These are phyloP conservation scores for Porphyrellus cyaneotinctus DNA, from an alignment of 768 basidiomycete genomes.

Conservation along the genomic window DNA sequence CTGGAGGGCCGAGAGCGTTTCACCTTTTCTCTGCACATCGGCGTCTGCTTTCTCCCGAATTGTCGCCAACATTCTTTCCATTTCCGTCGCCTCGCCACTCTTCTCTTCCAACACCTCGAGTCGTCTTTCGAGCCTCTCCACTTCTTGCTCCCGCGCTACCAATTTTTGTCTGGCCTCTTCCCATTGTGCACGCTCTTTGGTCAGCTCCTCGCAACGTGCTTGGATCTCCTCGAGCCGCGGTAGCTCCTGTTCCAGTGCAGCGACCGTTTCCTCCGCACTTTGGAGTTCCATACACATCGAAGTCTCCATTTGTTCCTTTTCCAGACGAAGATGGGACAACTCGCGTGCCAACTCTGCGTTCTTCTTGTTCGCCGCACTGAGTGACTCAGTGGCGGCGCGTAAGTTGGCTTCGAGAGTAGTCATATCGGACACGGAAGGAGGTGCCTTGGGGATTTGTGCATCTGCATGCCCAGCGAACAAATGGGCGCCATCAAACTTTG, in stretches of 20 bases:
- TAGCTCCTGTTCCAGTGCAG: conserved; percentile 52
- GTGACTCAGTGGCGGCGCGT: conserved; percentile 53
- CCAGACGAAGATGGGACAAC: conserved; percentile 54
- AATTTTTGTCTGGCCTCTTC: conserved; percentile 41
- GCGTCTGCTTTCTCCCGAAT: conserved; percentile 30
- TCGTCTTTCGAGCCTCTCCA: conserved; percentile 39
- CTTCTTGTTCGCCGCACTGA: conserved; percentile 56
- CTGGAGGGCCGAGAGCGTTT: conserved; percentile 36
- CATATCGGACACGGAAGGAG: conserved; percentile 44
- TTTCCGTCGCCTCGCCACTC: conserved; percentile 39
- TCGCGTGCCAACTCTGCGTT: conserved; percentile 61
- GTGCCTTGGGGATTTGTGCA: conserved; percentile 48
- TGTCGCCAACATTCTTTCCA: conserved; percentile 38
- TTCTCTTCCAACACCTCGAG: conserved; percentile 42
- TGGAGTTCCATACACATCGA: conserved; percentile 63
- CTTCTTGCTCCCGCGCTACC: conserved; percentile 35
- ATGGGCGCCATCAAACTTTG: conserved; percentile 80
- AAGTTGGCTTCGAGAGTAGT: conserved; percentile 60
- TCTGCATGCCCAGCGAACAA: conserved; percentile 80
- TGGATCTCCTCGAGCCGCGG: conserved; percentile 49
- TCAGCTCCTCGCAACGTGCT: conserved; percentile 43
- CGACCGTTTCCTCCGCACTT: conserved; percentile 61
- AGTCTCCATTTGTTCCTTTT: conserved; percentile 68
- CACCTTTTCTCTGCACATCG: conserved; percentile 42
- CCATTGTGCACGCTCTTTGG: conserved; percentile 50